Evolutionary conservation across 2,329 filamentous ascomycete genomes (phyloP), one percentile per base, ranked within the genome.

Genomic region (Acrocalymma vagum): DNA sequence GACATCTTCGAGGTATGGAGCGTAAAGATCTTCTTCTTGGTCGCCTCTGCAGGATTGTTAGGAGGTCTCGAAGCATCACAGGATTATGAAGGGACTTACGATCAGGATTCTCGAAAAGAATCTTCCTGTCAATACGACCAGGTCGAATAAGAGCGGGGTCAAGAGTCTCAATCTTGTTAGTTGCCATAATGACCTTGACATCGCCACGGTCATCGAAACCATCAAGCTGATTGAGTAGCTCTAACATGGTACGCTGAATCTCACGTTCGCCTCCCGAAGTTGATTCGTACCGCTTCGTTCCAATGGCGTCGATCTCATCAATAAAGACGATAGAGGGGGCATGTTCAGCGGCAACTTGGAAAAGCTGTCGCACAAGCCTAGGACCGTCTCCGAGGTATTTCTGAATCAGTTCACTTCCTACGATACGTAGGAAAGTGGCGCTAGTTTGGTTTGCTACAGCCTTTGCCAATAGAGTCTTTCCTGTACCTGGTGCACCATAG

Each of bases 121-220:
- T 99, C 83, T 99, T 99, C 61, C 94, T 87, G 73, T 99, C 94
- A 71, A 99, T 99, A 81, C 94, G 92, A 52, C 94, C 94, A 29
- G 94, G 94, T 56, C 94, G 87, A 67, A 99, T 99, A 58, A 99
- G 80, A 13, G 94, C 94, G 39, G 94, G 94, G 66, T 99, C 95
- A 18, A 99, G 81, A 4, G 90, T 95, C 58, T 99, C 95, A 58
- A 99, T 99, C 83, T 99, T 99, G 85, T 99, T 99, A 56, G 94
- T 99, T 9, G 94, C 95, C 92, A 99, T 97, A 72, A 99, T 93
- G 48, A 99, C 94, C 79, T 99, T 99, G 73, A 99, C 93, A 68
- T 99, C 94, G 58, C 94, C 95, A 47, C 94, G 89, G 72, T 99
- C 95, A 67, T 99, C 94, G 75, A 99, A 99, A 62, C 94, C 94